Evolutionary conservation across 176 grass and related monocot genomes (phyloP), one percentile per base, ranked within the genome.

Genomic region (Juncus effusus): DNA sequence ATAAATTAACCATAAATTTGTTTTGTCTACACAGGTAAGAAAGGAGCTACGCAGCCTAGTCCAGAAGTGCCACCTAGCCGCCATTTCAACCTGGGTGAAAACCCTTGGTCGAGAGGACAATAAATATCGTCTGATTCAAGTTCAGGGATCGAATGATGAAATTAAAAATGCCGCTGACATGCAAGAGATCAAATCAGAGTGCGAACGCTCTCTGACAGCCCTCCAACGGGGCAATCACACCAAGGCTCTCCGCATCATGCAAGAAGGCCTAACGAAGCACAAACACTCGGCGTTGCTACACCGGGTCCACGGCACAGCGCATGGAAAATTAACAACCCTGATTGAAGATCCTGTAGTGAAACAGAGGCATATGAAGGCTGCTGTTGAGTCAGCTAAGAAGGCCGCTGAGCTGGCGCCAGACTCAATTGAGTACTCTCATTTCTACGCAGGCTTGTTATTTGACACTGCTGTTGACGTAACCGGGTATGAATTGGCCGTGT

Each of bases 341-440:
- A 72, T 93, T 60, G 85, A 88, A 63, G 85, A 93, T 47, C 71
- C 78, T 14, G 53, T 47, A 2, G 59, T 76, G 35, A 86, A 86
- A 76, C 66, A 61, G 62, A 81, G 89, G 51, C 85, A 93, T 76
- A 67, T 79, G 11, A 41, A 44, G 56, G 59, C 68, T 2, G 85
- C 89, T 10, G 40, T 85, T 63, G 63, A 82, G n/a, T 73, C 75
- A 4, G 81, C 89, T 7, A 63, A 54, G 59, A 78, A 61, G 16
- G 85, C 85, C 7, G 76, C 77, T 10, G 66, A 83, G 38, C 85
- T 94, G 2, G 80, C 79, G 4, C 89, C 89, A 16, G 70, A 77
- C 4, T 94, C 89, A 13, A 28, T 89, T 65, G 89, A 89, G 76
- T 80, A 88, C 4, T 78, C 89, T 42, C 77, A 82, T 56, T 94